Conservation (phyloP, 2,329 filamentous ascomycete species). For the Fusarium robinianum region DNA sequence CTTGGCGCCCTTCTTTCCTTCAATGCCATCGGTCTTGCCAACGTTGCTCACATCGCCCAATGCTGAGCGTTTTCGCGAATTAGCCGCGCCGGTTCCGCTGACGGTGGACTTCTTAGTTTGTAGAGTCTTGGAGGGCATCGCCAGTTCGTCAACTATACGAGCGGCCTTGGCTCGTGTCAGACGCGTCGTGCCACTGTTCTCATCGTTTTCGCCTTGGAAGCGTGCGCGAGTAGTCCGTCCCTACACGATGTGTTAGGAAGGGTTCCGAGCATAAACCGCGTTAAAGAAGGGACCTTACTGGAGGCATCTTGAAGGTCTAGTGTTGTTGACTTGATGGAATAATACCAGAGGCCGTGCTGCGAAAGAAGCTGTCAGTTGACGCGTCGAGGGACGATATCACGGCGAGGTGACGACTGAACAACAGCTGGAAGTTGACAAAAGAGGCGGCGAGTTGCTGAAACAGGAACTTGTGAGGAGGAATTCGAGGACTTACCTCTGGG, state of each 20-base stretch:
- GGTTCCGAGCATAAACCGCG: conserved; percentile 10
- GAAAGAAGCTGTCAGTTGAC: conserved; percentile 29
- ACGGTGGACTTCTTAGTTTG: conserved; percentile 71
- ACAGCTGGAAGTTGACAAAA: conserved; percentile 9
- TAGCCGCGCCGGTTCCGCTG: conserved; percentile 53
- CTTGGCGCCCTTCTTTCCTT: conserved; percentile 78
- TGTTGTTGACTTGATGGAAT: conserved; percentile 28
- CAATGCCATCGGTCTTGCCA: conserved; percentile 72
- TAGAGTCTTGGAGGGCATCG: conserved; percentile 63
- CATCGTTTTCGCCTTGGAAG: conserved; percentile 93
- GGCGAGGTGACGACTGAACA: conserved; percentile 18
- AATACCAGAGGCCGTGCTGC: conserved; percentile 28
- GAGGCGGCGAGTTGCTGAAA: conserved; percentile 34
- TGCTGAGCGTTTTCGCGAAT: conserved; percentile 74
- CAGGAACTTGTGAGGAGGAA: conserved; percentile 38
- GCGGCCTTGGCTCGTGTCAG: conserved; percentile 91
- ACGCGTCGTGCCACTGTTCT: conserved; percentile 80
- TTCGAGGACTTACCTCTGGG: conserved; percentile 43
- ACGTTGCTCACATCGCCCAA: conserved; percentile 97
- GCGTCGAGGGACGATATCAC: conserved; percentile 27
- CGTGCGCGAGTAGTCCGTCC: conserved; percentile 74
- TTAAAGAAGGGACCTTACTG: conserved; percentile 39
- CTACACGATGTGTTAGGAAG: conserved; percentile 44
- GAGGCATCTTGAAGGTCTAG: conserved; percentile 43
- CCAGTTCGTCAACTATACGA: conserved; percentile 65